Base-by-base conservation (phyloP, 2,329 filamentous ascomycete species). In the Penicillium verrucosum region DNA sequence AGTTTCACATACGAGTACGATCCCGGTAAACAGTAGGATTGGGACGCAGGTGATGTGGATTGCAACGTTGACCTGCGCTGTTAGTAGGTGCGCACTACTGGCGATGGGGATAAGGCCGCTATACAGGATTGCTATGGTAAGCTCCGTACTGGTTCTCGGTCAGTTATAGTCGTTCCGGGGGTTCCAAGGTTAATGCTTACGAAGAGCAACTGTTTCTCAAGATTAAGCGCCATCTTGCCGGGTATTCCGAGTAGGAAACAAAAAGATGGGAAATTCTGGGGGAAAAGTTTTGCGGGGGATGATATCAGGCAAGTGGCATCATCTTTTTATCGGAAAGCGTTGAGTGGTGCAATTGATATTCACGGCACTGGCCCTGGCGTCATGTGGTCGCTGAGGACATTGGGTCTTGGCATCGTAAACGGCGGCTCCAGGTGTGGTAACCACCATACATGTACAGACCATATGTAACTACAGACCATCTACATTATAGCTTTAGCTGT, bases 1-100 rank as follows among this genome's bases (percentile, higher is more conserved):
- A 40, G n/a, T 25, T 27, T 46, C n/a, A 34, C 81, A 62, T 79
- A 87, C 85, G 63, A 87, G 76, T 9, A 85, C 70, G 57, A 87
- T 81, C 9, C 77, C 79, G 2, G 84, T 86, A 65, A 85, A 75
- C 47, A 87, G 71, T 36, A 88, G 79, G 27, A 82, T 71, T 14
- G 85, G 85, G n/a, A 88, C 85, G 67, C 82, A 87, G 51, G 80
- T 80, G 57, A 87, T 79, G 66, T 87, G 85, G 65, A 88, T 87
- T 43, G 77, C 82, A 57, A 87, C 73, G 69, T 88, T 88, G 69
- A 86, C 80, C 85, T 87, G 66, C 54, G 38, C 60, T 58, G 46
- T 48, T 42, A 54, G 59, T 37, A 61, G 59, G 27, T 29, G 70
- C 60, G 62, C 23, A 47, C 51, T 57, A 32, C 61, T 60, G 53